A percentile compares a stretch with the other conserved stretches of the same genome.
These are phyloP conservation scores for Solanum lycopersicoides DNA, from an alignment of 257 asterid genomes.

Conservation along the genomic window DNA sequence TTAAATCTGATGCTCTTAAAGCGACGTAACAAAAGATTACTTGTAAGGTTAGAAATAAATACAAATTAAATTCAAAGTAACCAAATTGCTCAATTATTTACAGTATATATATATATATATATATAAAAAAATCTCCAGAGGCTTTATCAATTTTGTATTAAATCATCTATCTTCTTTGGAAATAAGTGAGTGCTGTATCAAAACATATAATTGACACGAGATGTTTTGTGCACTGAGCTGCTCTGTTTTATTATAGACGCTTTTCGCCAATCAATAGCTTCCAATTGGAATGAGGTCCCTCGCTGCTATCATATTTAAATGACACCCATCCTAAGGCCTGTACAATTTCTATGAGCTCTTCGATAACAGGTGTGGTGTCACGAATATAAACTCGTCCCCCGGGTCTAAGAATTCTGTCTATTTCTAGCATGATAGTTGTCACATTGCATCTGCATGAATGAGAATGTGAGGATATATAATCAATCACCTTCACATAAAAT, in stretches of 20 bases:
- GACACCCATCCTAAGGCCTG: slow-evolving; percentile 52
- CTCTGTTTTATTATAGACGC: slow-evolving; percentile 12
- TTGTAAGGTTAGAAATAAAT: neutral
- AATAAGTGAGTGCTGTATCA: neutral
- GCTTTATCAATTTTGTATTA: neutral
- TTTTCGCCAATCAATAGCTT: slow-evolving; percentile 50
- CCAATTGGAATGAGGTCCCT: slow-evolving; percentile 56
- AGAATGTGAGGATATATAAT: neutral
- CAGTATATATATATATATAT: neutral
- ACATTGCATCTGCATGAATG: slow-evolving; percentile 35
- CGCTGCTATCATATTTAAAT: slow-evolving; percentile 34
- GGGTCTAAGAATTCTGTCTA: slow-evolving; percentile 63
- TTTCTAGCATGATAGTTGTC: slow-evolving; percentile 55
- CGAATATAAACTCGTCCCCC: slow-evolving; percentile 61
- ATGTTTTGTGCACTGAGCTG: neutral
- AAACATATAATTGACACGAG: neutral
- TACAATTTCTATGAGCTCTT: slow-evolving; percentile 36
- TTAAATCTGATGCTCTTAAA: neutral
- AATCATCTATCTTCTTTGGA: neutral
- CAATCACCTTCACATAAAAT: neutral
- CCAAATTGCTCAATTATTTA: neutral
- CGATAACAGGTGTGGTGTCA: slow-evolving; percentile 26
- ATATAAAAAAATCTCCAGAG: no score
- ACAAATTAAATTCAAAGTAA: neutral
- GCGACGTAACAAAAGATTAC: neutral